These are phyloP conservation scores for Plantago elongata DNA, from an alignment of 257 asterid genomes.

Conservation along the genomic window DNA sequence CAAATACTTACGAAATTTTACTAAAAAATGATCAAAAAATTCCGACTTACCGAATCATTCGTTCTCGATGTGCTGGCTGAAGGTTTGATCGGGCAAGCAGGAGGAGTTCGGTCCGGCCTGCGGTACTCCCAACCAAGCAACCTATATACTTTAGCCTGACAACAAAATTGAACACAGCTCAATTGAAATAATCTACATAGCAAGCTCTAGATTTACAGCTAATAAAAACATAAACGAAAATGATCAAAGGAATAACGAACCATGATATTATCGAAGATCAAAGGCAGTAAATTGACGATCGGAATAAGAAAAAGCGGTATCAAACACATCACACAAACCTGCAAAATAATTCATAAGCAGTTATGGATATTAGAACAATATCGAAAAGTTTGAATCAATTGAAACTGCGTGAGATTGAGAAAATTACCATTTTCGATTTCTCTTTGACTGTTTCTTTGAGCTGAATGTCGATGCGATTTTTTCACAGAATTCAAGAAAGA, in stretches of 20 bases:
- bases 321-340: conserved; percentile 91
- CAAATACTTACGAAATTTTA: background rate
- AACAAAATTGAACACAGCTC: background rate
- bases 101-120: conserved; percentile 77
- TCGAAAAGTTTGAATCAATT: background rate
- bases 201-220: background rate
- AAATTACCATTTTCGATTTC: conserved; percentile 1
- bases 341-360: background rate
- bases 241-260: conserved; percentile 26
- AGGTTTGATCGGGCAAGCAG: conserved; percentile 85
- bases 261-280: conserved; percentile 74
- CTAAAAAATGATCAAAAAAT: background rate
- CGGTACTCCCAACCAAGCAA: conserved; percentile 84
- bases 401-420: background rate
- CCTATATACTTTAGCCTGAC: conserved; percentile 71
- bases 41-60: conserved; percentile 55
- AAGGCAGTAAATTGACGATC: conserved; percentile 76
- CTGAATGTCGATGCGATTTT: background rate
- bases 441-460: background rate
- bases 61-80: conserved; percentile 38
- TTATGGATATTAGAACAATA: background rate
- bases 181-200: background rate
- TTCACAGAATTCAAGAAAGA: background rate
- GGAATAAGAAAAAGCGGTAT: conserved; percentile 89
- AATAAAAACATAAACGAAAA: background rate